Conservation (phyloP, 1,139 yeast genomes). For the Keqinozyma sinolaborantium region DNA sequence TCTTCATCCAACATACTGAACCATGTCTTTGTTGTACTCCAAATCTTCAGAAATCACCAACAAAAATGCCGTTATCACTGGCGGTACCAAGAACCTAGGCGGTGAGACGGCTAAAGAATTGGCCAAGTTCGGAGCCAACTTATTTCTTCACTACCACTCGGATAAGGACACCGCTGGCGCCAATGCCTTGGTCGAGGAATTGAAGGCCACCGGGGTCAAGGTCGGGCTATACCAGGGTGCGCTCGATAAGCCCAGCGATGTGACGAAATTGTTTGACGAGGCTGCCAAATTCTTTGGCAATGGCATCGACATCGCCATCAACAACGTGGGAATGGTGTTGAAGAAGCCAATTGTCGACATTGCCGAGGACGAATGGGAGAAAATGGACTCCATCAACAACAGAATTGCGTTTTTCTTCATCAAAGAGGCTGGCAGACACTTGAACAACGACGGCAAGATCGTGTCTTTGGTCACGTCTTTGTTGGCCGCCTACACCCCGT, state of each 20-base stretch:
- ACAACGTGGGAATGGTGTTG: conserved; percentile 64
- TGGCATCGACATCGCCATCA: conserved; percentile 59
- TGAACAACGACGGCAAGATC: conserved; percentile 52
- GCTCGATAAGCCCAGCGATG: conserved; percentile 40
- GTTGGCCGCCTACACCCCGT: conserved; percentile 62
- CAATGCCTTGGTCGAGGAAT: conserved; percentile 34
- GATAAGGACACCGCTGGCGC: conserved; percentile 29
- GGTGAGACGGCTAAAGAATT: conserved; percentile 54
- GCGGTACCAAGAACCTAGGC: conserved; percentile 67
- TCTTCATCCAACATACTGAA: too few species aligned
- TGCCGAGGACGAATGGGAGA: conserved; percentile 51
- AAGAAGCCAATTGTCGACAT: conserved; percentile 55
- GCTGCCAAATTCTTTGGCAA: conserved; percentile 39
- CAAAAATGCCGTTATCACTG: conserved; percentile 56
- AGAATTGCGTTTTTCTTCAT: conserved; percentile 61
- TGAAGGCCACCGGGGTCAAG: conserved; percentile 33
- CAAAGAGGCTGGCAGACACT: conserved; percentile 50
- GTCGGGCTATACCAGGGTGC: conserved; percentile 45
- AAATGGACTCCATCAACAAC: conserved; percentile 51
- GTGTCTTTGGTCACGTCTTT: conserved; percentile 59
- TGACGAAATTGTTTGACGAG: conserved; percentile 44
- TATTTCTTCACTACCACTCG: conserved; percentile 57
- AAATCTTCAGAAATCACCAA: conserved; percentile 28
- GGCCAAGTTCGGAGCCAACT: conserved; percentile 52
- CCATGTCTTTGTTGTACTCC: conserved; percentile 7